Percentiles rank a stretch among this genome's conserved stretches.
Conservation (phyloP, 192 early-diverging fungal genomes). For the Entomortierella lignicola region DNA sequence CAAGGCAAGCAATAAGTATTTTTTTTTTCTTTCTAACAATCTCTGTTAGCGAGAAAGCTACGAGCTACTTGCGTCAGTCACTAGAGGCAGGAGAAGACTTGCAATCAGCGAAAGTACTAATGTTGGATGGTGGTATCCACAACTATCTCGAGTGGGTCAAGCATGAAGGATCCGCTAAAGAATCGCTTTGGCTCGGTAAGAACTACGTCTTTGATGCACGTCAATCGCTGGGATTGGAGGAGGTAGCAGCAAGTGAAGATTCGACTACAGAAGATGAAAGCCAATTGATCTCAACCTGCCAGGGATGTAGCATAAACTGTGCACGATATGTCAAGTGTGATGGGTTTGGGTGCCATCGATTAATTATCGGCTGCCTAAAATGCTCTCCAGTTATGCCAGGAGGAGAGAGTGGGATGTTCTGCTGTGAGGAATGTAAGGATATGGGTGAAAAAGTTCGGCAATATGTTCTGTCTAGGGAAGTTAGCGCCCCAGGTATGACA, state of each 20-base stretch:
- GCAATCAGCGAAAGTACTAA: constrained; percentile 58
- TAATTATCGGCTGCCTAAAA: constrained; percentile 58
- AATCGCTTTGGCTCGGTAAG: constrained; percentile 68
- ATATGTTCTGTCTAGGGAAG: constrained; percentile 17
- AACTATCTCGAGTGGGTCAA: constrained; percentile 77
- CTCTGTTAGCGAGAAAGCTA: constrained; percentile 65
- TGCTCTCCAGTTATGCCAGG: constrained; percentile 24
- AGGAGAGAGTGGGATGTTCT: constrained; percentile 36
- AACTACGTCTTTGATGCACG: constrained; percentile 84
- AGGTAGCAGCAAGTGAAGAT: background rate
- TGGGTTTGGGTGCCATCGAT: constrained; percentile 61
- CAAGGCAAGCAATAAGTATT: background rate
- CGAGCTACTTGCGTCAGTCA: constrained; percentile 62
- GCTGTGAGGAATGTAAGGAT: constrained; percentile 55
- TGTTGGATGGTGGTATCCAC: constrained; percentile 80
- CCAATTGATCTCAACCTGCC: constrained; percentile 51
- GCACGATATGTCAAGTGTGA: constrained; percentile 64
- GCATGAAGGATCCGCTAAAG: constrained; percentile 25
- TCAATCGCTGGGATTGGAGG: constrained; percentile 58
- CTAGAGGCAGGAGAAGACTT: constrained; percentile 31
- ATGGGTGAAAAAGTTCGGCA: constrained; percentile 31
- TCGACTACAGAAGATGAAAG: background rate
- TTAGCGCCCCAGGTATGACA: background rate
- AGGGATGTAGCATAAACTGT: constrained; percentile 49
- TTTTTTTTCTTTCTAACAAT: background rate